Percentiles rank a stretch among this genome's conserved stretches.
Conservation (phyloP, 495 filamentous ascomycete genomes). For the Terfezia claveryi region DNA sequence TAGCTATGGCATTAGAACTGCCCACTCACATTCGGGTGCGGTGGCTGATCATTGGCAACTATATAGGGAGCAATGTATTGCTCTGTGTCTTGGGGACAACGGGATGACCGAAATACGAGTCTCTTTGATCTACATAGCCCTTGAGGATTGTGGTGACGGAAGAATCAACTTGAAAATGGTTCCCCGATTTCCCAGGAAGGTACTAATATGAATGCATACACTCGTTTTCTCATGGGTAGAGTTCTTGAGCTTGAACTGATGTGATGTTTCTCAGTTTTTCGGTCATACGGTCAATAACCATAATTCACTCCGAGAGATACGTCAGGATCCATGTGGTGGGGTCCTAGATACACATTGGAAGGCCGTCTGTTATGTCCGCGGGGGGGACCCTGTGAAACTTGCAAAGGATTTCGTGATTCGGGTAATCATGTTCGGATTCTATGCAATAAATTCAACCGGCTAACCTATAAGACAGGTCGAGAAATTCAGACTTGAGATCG, state of each 20-base stretch:
- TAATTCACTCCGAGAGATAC: background rate
- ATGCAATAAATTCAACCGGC: background rate
- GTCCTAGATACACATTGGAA: background rate
- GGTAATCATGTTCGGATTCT: background rate
- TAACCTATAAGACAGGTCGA: no score
- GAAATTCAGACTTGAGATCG: no score
- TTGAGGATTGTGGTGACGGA: background rate
- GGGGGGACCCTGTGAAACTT: background rate
- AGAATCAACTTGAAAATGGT: background rate
- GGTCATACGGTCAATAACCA: background rate
- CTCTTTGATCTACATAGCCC: background rate
- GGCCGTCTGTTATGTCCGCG: background rate
- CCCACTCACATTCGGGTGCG: no score
- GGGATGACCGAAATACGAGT: background rate
- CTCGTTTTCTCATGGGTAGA: no score
- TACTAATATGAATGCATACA: background rate
- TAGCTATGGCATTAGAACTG: no score
- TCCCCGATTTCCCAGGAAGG: background rate
- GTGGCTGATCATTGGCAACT: background rate
- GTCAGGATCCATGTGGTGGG: background rate
- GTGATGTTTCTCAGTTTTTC: background rate
- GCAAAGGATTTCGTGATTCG: background rate
- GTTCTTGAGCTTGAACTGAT: no score
- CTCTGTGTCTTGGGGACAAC: background rate
- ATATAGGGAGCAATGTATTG: background rate